phyloP scores from a whole-genome alignment of 2,329 filamentous ascomycete genomes.

The Chrysoporthe austroafricana region DNA sequence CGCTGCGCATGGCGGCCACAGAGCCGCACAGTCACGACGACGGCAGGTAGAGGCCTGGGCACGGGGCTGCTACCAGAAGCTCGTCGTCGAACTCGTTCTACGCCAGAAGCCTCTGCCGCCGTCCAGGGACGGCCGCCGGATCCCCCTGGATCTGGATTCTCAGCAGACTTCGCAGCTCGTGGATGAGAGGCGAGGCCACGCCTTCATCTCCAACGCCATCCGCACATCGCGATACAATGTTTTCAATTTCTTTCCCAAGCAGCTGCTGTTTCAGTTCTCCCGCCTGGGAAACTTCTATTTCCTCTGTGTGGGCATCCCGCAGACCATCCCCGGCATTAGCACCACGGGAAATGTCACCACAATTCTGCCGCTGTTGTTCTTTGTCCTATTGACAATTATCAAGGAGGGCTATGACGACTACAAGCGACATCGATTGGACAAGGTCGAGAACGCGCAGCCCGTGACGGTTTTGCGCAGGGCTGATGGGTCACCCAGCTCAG shows the following conservation, averaged over 20 bases:
- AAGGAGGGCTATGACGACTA: conserved; percentile 91
- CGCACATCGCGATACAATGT: conserved; percentile 82
- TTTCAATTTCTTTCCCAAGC: conserved; percentile 84
- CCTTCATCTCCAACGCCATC: conserved; percentile 66
- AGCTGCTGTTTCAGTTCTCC: conserved; percentile 83
- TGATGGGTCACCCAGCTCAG: conserved; percentile 52
- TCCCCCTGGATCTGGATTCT: conserved; percentile 30
- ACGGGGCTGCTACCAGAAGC: conserved; percentile 15
- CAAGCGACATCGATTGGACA: conserved; percentile 78
- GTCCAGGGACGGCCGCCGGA: conserved; percentile 35
- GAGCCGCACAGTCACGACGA: neutral
- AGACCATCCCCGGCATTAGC: conserved; percentile 78
- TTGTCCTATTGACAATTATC: conserved; percentile 77
- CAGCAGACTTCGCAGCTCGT: conserved; percentile 41
- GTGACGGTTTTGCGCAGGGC: conserved; percentile 52
- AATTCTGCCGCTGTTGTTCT: conserved; percentile 73
- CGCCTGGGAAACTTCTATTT: conserved; percentile 89
- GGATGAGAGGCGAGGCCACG: conserved; percentile 53
- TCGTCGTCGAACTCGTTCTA: conserved; percentile 29
- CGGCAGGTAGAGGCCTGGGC: conserved; percentile 8
- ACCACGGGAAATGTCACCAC: conserved; percentile 78
- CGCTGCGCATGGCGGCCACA: neutral
- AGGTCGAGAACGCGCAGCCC: conserved; percentile 71
- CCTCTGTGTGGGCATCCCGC: conserved; percentile 79
- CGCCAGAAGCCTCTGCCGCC: conserved; percentile 32